A percentile compares a stretch with the other conserved stretches of the same genome.
These are phyloP conservation scores for Prunella vulgaris DNA, from an alignment of 257 asterid species.

Conservation along the genomic window DNA sequence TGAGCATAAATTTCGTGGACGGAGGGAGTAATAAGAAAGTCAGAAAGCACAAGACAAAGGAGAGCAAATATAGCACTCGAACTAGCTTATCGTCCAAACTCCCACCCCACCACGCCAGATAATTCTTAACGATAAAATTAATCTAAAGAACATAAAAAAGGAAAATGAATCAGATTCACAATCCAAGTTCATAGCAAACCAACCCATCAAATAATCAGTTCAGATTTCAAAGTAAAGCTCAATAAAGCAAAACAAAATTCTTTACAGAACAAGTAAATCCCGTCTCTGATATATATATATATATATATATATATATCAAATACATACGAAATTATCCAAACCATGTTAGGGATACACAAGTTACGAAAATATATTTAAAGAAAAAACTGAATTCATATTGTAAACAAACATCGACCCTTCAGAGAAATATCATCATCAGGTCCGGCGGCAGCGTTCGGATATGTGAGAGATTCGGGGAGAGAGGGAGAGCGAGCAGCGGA, in stretches of 20 bases:
- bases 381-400: background rate
- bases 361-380: background rate
- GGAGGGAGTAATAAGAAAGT: too few relatives aligned
- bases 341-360: background rate
- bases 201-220: conserved; percentile 17
- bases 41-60: background rate
- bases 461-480: conserved; percentile 7
- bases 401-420: conserved; percentile 18
- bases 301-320: too few relatives aligned
- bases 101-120: background rate
- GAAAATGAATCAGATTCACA: too few relatives aligned
- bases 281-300: background rate
- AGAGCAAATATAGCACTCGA: conserved; percentile 7
- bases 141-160: conserved; percentile 3
- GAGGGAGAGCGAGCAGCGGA: conserved; percentile 30
- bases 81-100: conserved; percentile 13
- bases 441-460: conserved; percentile 14
- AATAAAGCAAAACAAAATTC: conserved; percentile 1
- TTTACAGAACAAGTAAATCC: conserved; percentile 20
- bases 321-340: background rate
- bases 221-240: conserved; percentile 14
- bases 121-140: conserved; percentile 12
- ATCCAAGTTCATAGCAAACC: background rate
- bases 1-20: too few relatives aligned
- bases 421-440: conserved; percentile 39